A percentile compares a stretch with the other conserved stretches of the same genome.
phyloP scores from a whole-genome alignment of 495 filamentous ascomycete genomes.

The Bombardia bombarda region DNA sequence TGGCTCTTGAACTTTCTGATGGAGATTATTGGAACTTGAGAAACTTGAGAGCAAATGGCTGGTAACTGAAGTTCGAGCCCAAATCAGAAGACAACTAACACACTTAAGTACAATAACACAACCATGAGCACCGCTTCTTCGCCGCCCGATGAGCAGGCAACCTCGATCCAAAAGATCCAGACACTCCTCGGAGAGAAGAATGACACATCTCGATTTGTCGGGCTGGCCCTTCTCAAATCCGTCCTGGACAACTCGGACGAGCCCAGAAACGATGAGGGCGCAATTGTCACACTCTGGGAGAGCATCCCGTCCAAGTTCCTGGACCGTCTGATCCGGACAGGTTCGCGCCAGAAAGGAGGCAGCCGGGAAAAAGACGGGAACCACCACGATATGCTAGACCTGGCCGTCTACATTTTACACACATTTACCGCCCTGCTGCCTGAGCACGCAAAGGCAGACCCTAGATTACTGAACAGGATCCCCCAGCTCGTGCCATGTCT shows the following conservation, averaged over 20 bases:
- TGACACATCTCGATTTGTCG: conserved; percentile 59
- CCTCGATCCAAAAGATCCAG: conserved; percentile 32
- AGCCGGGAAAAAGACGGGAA: conserved; percentile 10
- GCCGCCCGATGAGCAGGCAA: too few relatives aligned
- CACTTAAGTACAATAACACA: too few relatives aligned
- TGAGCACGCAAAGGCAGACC: conserved; percentile 29
- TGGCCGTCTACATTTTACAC: conserved; percentile 52
- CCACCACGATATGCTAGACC: conserved; percentile 50
- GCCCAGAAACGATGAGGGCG: conserved; percentile 29
- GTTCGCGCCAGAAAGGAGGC: conserved; percentile 13
- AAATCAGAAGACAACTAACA: too few relatives aligned
- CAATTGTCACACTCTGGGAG: conserved; percentile 39
- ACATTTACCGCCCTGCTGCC: conserved; percentile 49
- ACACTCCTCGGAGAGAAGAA: conserved; percentile 46
- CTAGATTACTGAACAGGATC: conserved; percentile 40
- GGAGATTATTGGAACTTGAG: too few relatives aligned
- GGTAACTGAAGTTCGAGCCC: too few relatives aligned
- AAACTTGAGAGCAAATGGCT: too few relatives aligned
- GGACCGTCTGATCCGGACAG: conserved; percentile 49
- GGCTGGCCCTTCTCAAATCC: conserved; percentile 53
- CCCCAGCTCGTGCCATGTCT: conserved; percentile 41
- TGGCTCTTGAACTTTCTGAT: too few relatives aligned
- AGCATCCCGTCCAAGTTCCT: conserved; percentile 51
- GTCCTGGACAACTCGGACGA: conserved; percentile 48
- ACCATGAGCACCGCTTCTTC: too few relatives aligned